phyloP scores from a whole-genome alignment of 805 yeast genomes.

The Candida piceae region DNA sequence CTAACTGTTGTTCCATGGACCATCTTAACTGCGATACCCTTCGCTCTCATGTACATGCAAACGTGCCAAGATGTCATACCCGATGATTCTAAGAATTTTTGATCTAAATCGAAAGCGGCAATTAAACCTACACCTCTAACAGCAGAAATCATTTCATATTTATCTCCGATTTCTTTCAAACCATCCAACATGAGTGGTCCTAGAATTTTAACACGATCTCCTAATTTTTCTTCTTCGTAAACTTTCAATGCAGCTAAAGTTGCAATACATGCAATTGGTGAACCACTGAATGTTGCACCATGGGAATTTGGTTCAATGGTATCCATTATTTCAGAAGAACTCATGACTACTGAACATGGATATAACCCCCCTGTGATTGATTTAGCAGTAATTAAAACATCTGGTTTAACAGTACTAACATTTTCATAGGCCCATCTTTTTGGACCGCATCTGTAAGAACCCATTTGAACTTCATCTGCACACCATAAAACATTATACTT shows the following conservation, averaged over 20 bases:
- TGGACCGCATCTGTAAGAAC: constrained; percentile 33
- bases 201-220: constrained; percentile 15
- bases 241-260: constrained; percentile 24
- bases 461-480: constrained; percentile 35
- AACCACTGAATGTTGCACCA: constrained; percentile 28
- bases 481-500: constrained; percentile 29
- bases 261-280: constrained; percentile 25
- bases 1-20: constrained; percentile 20
- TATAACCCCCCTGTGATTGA: constrained; percentile 27
- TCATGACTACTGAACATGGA: constrained; percentile 21
- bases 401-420: constrained; percentile 22
- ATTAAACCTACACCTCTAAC: constrained; percentile 24
- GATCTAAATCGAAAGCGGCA: constrained; percentile 21
- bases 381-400: constrained; percentile 25
- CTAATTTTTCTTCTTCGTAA: constrained; percentile 22
- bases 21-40: constrained; percentile 24
- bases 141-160: constrained; percentile 16
- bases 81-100: constrained; percentile 7
- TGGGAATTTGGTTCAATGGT: constrained; percentile 24
- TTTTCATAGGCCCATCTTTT: constrained; percentile 33
- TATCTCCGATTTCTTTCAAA: constrained; percentile 9
- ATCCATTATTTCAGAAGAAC: constrained; percentile 21
- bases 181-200: constrained; percentile 19
- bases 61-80: constrained; percentile 22
- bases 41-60: constrained; percentile 23